Conservation (phyloP, 148 eudicot species). For the Selenicereus undatus region DNA sequence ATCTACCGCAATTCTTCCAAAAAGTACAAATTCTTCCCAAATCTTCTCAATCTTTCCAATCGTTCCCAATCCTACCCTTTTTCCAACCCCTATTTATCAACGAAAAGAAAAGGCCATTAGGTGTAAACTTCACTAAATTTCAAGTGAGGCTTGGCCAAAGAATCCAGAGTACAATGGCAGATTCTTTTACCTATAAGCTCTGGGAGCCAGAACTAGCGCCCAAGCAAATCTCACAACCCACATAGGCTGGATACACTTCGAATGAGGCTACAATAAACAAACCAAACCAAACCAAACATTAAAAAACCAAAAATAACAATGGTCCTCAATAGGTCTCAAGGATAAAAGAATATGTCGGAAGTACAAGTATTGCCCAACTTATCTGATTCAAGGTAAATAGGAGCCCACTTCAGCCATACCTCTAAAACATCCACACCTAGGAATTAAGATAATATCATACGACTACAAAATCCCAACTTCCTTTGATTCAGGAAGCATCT, state of each 20-base stretch:
- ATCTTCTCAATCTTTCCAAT: too few relatives aligned
- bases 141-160: too few relatives aligned
- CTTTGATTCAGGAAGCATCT: not conserved
- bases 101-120: too few relatives aligned
- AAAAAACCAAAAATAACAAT: not conserved
- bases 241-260: not conserved
- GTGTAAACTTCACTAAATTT: too few relatives aligned
- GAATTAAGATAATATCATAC: not conserved
- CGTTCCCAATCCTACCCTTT: too few relatives aligned
- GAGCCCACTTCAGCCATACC: not conserved
- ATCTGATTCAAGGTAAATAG: not conserved
- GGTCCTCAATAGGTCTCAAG: too few relatives aligned
- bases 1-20: too few relatives aligned
- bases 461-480: not conserved
- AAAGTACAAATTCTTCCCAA: too few relatives aligned
- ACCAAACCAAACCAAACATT: not conserved
- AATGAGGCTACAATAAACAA: not conserved
- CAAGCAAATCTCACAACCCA: not conserved
- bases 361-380: not conserved
- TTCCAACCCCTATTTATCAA: too few relatives aligned
- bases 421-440: not conserved
- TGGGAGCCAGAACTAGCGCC: too few relatives aligned
- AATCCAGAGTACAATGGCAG: too few relatives aligned
- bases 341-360: not conserved
- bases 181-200: too few relatives aligned